Evolutionary conservation across 2,329 filamentous ascomycete species (phyloP).

Genomic region (Colletotrichum chrysophilum): DNA sequence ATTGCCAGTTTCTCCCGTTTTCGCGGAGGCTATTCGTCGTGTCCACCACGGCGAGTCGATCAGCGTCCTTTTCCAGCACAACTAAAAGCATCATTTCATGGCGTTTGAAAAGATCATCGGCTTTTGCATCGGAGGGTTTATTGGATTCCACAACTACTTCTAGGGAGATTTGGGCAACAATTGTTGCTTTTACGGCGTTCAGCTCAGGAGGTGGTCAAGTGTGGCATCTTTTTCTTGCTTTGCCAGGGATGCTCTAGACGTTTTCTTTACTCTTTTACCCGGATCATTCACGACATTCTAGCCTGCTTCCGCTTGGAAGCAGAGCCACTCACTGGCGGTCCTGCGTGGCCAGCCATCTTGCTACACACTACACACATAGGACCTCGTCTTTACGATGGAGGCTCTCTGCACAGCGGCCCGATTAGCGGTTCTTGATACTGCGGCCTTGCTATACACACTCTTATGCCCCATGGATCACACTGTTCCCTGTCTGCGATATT

Average conservation of each 20-base stretch:
- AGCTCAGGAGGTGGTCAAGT: slow-evolving; percentile 15
- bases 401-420: slow-evolving; percentile 6
- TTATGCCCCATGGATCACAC: slow-evolving; percentile 5
- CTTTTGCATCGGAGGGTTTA: slow-evolving; percentile 22
- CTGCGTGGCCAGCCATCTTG: not conserved
- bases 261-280: slow-evolving; percentile 1
- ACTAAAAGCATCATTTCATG: slow-evolving; percentile 22
- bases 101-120: slow-evolving; percentile 21
- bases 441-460: slow-evolving; percentile 19
- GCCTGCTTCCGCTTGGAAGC: slow-evolving; percentile 6
- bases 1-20: slow-evolving; percentile 73
- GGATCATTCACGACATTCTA: slow-evolving; percentile 5
- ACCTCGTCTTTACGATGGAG: slow-evolving; percentile 10
- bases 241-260: slow-evolving; percentile 16
- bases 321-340: not conserved
- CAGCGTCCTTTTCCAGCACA: slow-evolving; percentile 77
- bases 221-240: slow-evolving; percentile 1
- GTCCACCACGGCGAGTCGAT: slow-evolving; percentile 99
- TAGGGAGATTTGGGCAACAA: slow-evolving; percentile 8
- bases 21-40: slow-evolving; percentile 92
- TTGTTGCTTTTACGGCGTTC: slow-evolving; percentile 20
- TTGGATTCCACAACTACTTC: slow-evolving; percentile 18
- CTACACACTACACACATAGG: slow-evolving; percentile 7
- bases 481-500: not conserved
- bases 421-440: slow-evolving; percentile 6